These are phyloP conservation scores for Aspergillus viridinutans DNA, from an alignment of 2,329 filamentous ascomycete species.

Conservation along the genomic window DNA sequence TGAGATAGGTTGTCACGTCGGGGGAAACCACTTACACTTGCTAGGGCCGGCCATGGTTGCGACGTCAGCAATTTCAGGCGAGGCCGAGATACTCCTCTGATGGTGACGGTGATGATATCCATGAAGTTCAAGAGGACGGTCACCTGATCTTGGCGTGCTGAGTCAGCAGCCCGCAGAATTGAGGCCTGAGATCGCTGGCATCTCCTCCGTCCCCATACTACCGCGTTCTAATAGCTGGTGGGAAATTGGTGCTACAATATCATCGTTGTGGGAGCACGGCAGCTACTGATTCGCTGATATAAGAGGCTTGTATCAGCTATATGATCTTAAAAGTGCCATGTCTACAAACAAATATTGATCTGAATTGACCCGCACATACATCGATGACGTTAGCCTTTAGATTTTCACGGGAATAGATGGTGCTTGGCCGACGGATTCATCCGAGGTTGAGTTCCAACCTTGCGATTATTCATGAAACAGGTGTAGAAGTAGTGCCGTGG, in stretches of 20 bases:
- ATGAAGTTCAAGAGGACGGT: slow-evolving; percentile 3
- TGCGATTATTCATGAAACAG: not conserved
- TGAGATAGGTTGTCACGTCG: not conserved
- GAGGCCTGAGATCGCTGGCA: not conserved
- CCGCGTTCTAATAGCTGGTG: too few relatives aligned
- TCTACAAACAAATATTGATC: not conserved
- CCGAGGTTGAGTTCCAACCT: not conserved
- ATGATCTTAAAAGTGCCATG: not conserved
- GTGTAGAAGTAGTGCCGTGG: not conserved
- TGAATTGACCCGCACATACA: not conserved
- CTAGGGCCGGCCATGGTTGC: slow-evolving; percentile 50
- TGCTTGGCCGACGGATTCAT: not conserved
- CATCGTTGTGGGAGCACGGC: not conserved
- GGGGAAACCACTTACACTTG: slow-evolving; percentile 35
- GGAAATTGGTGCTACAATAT: not conserved
- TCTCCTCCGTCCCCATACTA: not conserved
- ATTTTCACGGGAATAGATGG: not conserved
- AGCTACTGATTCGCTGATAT: not conserved
- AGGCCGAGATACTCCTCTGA: not conserved
- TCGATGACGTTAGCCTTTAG: not conserved
- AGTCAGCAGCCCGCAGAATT: not conserved
- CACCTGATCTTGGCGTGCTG: not conserved
- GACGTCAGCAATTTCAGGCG: slow-evolving; percentile 5
- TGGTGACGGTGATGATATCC: not conserved
- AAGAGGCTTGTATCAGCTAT: not conserved